Percentiles rank a stretch among this genome's conserved stretches.
Conservation (phyloP, 225 moss, liverwort and hornwort species). For the Sphagnum tenellum region DNA sequence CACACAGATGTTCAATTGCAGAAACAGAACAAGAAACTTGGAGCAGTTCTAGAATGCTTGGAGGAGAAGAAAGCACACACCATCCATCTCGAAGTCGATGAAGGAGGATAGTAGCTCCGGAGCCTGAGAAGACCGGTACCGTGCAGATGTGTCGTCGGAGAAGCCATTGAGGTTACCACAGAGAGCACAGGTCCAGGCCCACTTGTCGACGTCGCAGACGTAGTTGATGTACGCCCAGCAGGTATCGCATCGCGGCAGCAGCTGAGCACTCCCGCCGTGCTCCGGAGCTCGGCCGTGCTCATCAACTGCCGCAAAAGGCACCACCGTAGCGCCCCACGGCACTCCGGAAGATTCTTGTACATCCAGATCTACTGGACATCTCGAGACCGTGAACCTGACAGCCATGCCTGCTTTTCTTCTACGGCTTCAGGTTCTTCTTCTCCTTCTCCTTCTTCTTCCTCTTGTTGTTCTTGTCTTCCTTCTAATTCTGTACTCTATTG, state of each 20-base stretch:
- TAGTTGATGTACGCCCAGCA: conserved; percentile 91
- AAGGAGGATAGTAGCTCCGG: conserved; percentile 63
- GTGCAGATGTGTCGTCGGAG: conserved; percentile 39
- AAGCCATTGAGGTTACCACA: conserved; percentile 81
- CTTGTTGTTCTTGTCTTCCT: too few relatives aligned
- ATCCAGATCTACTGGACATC: conserved; percentile 69
- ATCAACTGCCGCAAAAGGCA: conserved; percentile 73
- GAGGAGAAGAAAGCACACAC: conserved; percentile 19
- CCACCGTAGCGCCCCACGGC: conserved; percentile 87
- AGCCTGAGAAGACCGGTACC: conserved; percentile 34
- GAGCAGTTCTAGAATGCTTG: too few relatives aligned
- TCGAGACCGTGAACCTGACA: conserved; percentile 65
- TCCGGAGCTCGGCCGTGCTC: conserved; percentile 60
- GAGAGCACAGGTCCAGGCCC: conserved; percentile 86
- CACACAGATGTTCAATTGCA: too few relatives aligned
- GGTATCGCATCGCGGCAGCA: conserved; percentile 81
- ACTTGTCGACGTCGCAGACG: conserved; percentile 75
- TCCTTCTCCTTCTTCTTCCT: too few relatives aligned
- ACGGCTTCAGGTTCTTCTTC: too few relatives aligned
- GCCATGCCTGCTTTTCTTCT: conserved; percentile 34
- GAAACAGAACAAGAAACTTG: too few relatives aligned
- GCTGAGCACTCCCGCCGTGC: conserved; percentile 57
- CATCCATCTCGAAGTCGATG: conserved; percentile 76
- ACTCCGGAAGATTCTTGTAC: conserved; percentile 89
- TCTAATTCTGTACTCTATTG: too few relatives aligned